A percentile compares a stretch with the other conserved stretches of the same genome.
Evolutionary conservation across 306 rosid genomes (phyloP).

Genomic region (Fagus sylvatica): DNA sequence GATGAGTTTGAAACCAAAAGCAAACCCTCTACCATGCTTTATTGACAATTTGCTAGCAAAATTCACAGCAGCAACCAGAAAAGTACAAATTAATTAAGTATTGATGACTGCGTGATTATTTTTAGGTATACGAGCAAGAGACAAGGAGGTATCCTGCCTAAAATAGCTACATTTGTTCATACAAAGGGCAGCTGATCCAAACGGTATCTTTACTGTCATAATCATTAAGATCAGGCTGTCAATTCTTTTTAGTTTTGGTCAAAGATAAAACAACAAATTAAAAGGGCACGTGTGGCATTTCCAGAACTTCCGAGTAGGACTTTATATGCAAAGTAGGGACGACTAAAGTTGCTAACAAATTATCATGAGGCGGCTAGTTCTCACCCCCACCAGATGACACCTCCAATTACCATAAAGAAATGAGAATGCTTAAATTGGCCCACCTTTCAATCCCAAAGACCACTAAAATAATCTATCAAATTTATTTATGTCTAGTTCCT

Average conservation of each 20-base stretch:
- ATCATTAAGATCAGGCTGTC: neutral
- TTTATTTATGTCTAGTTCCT: neutral
- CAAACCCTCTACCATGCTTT: neutral
- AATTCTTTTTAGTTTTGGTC: neutral
- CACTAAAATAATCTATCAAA: neutral
- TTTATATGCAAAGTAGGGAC: neutral
- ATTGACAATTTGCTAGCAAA: neutral
- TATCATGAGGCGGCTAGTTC: neutral
- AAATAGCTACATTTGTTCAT: neutral
- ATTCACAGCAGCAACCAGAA: neutral
- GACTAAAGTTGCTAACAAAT: neutral
- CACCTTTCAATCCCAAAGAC: neutral
- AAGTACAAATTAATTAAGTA: neutral
- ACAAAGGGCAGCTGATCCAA: neutral
- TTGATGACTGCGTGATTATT: neutral
- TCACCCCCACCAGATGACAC: neutral
- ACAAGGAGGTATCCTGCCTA: neutral
- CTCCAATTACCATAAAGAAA: neutral
- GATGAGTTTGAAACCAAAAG: neutral
- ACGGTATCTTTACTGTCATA: neutral
- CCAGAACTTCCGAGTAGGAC: neutral
- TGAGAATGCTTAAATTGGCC: too few relatives aligned
- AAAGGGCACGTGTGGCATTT: neutral
- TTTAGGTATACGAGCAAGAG: neutral
- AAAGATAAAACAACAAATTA: neutral